Evolutionary conservation across 2,329 filamentous ascomycete species (phyloP).

Genomic region (Lecanicillium sp.): DNA sequence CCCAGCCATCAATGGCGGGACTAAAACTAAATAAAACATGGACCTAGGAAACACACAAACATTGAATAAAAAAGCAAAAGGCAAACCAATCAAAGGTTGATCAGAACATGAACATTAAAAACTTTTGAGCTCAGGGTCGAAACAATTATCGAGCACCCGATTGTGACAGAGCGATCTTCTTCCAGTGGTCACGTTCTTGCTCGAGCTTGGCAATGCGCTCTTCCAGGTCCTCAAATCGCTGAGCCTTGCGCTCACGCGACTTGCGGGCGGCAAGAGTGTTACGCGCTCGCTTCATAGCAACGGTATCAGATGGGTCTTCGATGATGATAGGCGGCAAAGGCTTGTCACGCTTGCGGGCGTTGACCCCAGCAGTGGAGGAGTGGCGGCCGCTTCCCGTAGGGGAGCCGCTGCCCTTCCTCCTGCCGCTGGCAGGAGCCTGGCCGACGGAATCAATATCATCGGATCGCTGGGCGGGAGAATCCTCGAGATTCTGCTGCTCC

Average conservation of each 20-base stretch:
- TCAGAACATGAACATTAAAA: conserved; percentile 12
- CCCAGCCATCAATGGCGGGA: conserved; percentile 7
- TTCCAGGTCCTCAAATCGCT: conserved; percentile 68
- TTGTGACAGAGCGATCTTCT: conserved; percentile 42
- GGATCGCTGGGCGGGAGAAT: conserved; percentile 34
- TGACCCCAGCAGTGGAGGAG: conserved; percentile 63
- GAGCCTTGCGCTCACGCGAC: conserved; percentile 79
- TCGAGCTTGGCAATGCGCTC: conserved; percentile 62
- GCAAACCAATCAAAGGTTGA: not conserved
- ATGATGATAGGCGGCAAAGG: conserved; percentile 71
- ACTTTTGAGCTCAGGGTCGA: conserved; percentile 11
- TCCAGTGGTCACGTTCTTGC: conserved; percentile 60
- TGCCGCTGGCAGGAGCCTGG: conserved; percentile 31
- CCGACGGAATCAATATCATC: conserved; percentile 42
- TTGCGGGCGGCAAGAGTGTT: conserved; percentile 93
- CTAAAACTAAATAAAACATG: conserved; percentile 3
- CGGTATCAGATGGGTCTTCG: conserved; percentile 62
- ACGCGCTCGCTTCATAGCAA: conserved; percentile 87
- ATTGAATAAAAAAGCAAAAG: not conserved
- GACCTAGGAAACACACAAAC: conserved; percentile 2
- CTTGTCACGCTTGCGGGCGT: conserved; percentile 70
- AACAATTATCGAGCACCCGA: conserved; percentile 24
- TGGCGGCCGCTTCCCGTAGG: conserved; percentile 42
- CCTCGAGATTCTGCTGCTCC: conserved; percentile 21
- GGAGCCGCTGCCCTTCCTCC: conserved; percentile 41